Base-by-base conservation (phyloP, 345 rosid genomes). In the Sapria himalayana region DNA sequence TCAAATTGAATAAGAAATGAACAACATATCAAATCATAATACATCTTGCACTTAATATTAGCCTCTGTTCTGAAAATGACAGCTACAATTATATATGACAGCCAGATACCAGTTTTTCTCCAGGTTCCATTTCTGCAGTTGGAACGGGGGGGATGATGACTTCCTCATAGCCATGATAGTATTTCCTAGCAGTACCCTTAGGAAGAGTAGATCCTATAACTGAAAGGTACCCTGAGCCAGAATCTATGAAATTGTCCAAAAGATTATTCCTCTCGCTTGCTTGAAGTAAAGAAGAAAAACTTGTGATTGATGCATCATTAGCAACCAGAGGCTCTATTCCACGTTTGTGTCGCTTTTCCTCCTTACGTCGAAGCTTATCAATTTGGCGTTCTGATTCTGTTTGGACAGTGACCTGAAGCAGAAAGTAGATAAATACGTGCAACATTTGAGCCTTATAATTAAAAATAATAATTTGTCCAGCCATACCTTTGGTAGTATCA, bases 301-400 rank as follows among this genome's bases (percentile, higher is more conserved):
- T 78, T 52, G 73, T 58, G 45, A 64, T 56, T 29, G 81, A 67
- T 32, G 72, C 62, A 36, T 76, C 74, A 29, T 41, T 68, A 55
- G 76, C 97, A 48, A 61, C 62, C 40, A 71, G 75, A 52, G 64
- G 52, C 48, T 86, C 97, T 25, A 69, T 50, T 66, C 69, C 80
- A 4, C 85, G 85, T 55, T 75, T 76, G 49, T 72, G 51, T 47
- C 73, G 69, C 67, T 74, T 81, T 74, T 78, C 94, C 67, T 86
- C 97, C 70, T 81, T 86, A 33, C 92, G 94, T 29, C 97, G 76
- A 41, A 86, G 82, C 55, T 86, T 86, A 58, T 86, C 94, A 52
- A 81, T 86, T 65, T 86, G 92, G 56, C 53, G 68, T 47, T 60
- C 85, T 29, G 94, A 73, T 63, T 81, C 94, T 46, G 69, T 86